Percentiles rank a stretch among this genome's conserved stretches.
phyloP scores from a whole-genome alignment of 163 green algal genomes.

The Botryococcus braunii region DNA sequence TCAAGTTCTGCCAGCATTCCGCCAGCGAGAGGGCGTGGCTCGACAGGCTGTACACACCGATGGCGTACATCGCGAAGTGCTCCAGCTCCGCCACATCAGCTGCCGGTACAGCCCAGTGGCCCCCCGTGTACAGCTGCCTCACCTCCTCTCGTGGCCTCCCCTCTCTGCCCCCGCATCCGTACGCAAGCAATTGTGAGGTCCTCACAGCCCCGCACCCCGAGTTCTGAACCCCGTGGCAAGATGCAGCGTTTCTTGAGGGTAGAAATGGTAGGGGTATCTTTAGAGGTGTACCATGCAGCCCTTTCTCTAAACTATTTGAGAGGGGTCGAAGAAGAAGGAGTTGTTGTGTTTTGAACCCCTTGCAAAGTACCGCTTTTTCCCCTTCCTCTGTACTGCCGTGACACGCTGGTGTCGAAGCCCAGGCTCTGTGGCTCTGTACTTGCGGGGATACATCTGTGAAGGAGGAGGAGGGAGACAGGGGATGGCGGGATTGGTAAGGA shows the following conservation, averaged over 20 bases:
- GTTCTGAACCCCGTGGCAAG: neutral
- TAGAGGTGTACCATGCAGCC: neutral
- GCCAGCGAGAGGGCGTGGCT: neutral
- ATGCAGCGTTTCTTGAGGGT: no score
- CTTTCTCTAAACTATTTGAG: neutral
- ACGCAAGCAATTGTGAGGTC: neutral
- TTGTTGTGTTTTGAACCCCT: no score
- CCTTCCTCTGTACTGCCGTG: no score
- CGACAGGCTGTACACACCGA: slow-evolving; percentile 4
- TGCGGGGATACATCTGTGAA: no score
- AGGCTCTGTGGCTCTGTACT: no score
- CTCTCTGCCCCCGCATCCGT: slow-evolving; percentile 5
- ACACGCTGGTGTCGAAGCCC: no score
- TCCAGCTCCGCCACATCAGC: slow-evolving; percentile 13
- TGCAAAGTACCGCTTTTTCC: no score
- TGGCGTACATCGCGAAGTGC: slow-evolving; percentile 16
- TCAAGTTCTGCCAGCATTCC: neutral
- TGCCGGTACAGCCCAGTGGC: slow-evolving; percentile 17
- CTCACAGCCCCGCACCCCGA: neutral
- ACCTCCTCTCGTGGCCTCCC: slow-evolving; percentile 7
- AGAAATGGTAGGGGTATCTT: no score
- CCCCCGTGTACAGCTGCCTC: slow-evolving; percentile 18
- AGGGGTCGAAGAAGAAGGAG: neutral
- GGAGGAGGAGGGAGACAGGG: no score
- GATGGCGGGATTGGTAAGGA: no score